These are phyloP conservation scores for Cocos nucifera DNA, from an alignment of 176 grass and related monocot genomes.

Conservation along the genomic window DNA sequence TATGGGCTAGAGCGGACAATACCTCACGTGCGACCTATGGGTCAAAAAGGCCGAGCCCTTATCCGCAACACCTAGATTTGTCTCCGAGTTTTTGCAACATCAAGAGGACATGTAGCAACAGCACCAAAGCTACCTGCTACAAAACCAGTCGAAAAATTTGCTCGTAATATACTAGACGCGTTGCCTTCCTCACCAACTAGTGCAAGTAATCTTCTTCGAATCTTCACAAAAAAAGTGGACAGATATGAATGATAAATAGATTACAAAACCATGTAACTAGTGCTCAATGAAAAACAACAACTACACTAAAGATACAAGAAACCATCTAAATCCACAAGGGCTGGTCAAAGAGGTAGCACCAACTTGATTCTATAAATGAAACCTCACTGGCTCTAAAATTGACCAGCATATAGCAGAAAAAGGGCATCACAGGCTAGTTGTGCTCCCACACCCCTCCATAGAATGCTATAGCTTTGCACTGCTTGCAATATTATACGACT, in stretches of 20 bases:
- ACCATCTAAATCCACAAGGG: too few relatives aligned
- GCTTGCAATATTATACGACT: conserved; percentile 13
- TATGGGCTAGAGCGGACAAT: too few relatives aligned
- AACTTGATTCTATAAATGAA: neutral
- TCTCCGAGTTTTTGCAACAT: conserved; percentile 91
- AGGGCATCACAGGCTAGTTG: too few relatives aligned
- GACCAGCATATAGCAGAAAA: too few relatives aligned
- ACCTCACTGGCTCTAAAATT: conserved; percentile 43
- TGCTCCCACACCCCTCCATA: too few relatives aligned
- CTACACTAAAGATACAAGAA: too few relatives aligned
- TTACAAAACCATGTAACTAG: too few relatives aligned
- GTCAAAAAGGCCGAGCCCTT: too few relatives aligned
- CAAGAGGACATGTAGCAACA: conserved; percentile 88
- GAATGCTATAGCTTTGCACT: conserved; percentile 27
- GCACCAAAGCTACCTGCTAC: conserved; percentile 88
- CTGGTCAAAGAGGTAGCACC: too few relatives aligned
- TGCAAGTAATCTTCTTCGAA: conserved; percentile 55
- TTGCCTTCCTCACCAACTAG: conserved; percentile 77
- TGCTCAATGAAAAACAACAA: conserved; percentile 2
- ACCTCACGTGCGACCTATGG: too few relatives aligned
- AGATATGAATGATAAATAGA: too few relatives aligned
- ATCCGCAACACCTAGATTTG: conserved; percentile 99
- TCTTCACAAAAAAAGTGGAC: conserved; percentile 25
- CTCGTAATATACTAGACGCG: conserved; percentile 56
- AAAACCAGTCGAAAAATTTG: conserved; percentile 88